Evolutionary conservation across 2,329 filamentous ascomycete species (phyloP).

Genomic region (Microcyclosporella mali): DNA sequence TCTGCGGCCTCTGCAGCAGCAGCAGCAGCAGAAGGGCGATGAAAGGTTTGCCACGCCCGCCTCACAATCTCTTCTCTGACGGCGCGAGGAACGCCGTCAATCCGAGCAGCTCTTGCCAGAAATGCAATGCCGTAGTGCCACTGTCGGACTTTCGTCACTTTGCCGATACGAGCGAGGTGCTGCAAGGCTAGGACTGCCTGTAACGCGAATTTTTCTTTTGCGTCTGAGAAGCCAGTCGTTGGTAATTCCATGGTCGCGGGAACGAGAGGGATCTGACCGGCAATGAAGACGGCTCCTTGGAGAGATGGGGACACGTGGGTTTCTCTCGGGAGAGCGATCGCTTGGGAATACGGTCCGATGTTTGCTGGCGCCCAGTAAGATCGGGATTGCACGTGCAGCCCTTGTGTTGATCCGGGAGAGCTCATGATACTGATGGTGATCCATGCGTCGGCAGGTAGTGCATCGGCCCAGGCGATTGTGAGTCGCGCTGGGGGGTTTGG

Average conservation of each 20-base stretch:
- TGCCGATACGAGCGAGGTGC: constrained; percentile 79
- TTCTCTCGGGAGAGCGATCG: constrained; percentile 51
- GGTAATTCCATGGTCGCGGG: constrained; percentile 68
- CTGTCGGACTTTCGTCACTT: constrained; percentile 63
- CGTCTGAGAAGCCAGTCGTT: neutral
- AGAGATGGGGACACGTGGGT: constrained; percentile 3
- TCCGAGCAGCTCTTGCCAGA: constrained; percentile 44
- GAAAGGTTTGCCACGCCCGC: constrained; percentile 40
- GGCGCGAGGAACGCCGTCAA: constrained; percentile 32
- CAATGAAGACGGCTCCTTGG: constrained; percentile 56
- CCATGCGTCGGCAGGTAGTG: constrained; percentile 54
- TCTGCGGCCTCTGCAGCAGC: constrained; percentile 44
- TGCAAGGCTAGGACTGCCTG: constrained; percentile 72
- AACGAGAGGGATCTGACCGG: constrained; percentile 85
- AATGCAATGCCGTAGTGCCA: constrained; percentile 75
- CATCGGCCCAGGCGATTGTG: constrained; percentile 69
- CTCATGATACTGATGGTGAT: constrained; percentile 55
- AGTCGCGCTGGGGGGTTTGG: constrained; percentile 82
- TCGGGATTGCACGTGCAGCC: constrained; percentile 80
- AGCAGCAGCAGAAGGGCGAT: constrained; percentile 12
- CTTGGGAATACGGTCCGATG: constrained; percentile 94
- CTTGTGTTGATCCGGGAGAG: constrained; percentile 34
- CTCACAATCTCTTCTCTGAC: constrained; percentile 12
- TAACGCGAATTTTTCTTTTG: constrained; percentile 26
- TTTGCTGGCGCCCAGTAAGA: constrained; percentile 98